Evolutionary conservation across 2,329 filamentous ascomycete genomes (phyloP), one percentile per base, ranked within the genome.

Genomic region (Ophiostoma montium): DNA sequence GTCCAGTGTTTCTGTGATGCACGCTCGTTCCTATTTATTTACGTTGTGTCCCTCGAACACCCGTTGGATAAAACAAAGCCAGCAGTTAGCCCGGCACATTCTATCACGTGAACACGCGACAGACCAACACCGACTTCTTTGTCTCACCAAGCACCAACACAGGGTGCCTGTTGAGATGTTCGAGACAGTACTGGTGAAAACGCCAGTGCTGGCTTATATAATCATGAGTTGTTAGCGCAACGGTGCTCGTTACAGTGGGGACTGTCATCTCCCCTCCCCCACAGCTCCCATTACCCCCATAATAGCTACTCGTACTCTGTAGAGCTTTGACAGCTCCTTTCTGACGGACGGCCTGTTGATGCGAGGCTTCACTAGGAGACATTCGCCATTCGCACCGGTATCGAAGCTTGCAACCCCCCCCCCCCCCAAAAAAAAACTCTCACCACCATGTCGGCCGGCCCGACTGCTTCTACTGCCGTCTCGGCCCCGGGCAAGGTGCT

Each of bases 401-500:
- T 38, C n/a, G n/a, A n/a, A n/a, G n/a, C n/a, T n/a, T n/a, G n/a
- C n/a, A n/a, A n/a, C n/a, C n/a, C n/a, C 21, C 38, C 23, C 27
- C 13, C 10, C 23, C 8, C 8, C 7, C n/a, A 2, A 27, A n/a
- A 19, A 4, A 15, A 7, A 41, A 5, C 8, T 27, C 23, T 27
- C 23, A 27, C 4, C 33, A 27, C 11, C 23, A 56, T 55, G 54
- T 32, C 41, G 35, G 38, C 51, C 5, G 49, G 47, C 35, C 19
- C 51, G 23, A 36, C 45, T 10, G 49, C 51, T 53, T 67, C 68
- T 45, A 67, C 61, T 21, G 82, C 81, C 60, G 78, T 94, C 56
- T 96, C 92, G 54, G 90, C 92, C 19, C 92, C 92, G 16, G 92
- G 92, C 58, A 98, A 98, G 70, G 92, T 98, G 53, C 77, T 98